Base-by-base conservation (phyloP, 2,329 filamentous ascomycete genomes). In the Neofusicoccum ribis region DNA sequence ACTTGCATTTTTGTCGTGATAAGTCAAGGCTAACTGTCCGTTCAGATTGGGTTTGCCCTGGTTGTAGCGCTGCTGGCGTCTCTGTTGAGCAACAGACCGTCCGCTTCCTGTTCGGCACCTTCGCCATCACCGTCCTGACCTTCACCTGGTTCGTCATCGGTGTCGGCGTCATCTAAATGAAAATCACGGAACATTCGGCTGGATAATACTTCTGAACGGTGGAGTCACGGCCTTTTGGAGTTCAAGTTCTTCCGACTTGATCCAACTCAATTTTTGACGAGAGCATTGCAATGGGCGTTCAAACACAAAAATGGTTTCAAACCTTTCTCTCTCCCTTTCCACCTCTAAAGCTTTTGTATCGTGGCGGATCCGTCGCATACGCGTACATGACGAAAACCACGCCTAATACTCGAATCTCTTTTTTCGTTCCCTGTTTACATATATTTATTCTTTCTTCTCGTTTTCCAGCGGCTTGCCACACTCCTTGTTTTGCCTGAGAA, bases 21-120 rank as follows among this genome's bases (percentile, higher is more conserved):
- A 73, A 41, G 39, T 52, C 63, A 54, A 23, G 15, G 63, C 39
- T 63, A 62, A 50, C 36, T 68, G 14, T 12, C 1, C 63, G 8
- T 36, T 23, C 7, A 85, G 84, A 84, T 43, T 86, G 77, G 72
- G 73, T 76, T 62, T 89, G 87, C 73, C 81, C 84, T 23, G 87
- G 84, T 27, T 89, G 87, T 77, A 74, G 58, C 47, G 85, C 78
- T 69, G 78, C 76, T 34, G 86, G 84, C 8, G 72, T 86, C 20
- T 84, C 83, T 31, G 78, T 82, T 67, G 84, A 88, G 70, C 81
- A 79, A 58, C 81, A 86, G 71, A 85, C 85, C 0, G 71, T 89
- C 50, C 82, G 81, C 64, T 84, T 87, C 67, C 75, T 87, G 65
- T 69, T 87, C 66, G 80, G 83, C 66, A 88, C 87, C 76, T 81